Conservation (phyloP, 345 rosid species). For the Noccaea caerulescens region DNA sequence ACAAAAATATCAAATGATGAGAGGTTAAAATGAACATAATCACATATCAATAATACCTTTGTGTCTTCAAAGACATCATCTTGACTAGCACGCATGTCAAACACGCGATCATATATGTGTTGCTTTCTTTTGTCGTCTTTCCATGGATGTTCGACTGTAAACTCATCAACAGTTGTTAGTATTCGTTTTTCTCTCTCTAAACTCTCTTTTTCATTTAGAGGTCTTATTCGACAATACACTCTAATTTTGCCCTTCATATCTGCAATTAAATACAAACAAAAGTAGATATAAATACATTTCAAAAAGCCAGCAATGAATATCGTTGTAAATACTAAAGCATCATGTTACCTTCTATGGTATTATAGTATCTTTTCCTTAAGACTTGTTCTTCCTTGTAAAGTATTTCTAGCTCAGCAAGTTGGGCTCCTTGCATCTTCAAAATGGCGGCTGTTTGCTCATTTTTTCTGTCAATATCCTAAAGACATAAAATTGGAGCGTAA, state of each 20-base stretch:
- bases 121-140: conserved; percentile 90
- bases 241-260: conserved; percentile 98
- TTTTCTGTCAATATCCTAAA: conserved; percentile 92
- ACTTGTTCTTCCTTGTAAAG: conserved; percentile 93
- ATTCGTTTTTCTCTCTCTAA: conserved; percentile 57
- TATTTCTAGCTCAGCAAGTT: conserved; percentile 83
- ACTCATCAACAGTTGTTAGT: conserved; percentile 68
- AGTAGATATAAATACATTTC: background rate
- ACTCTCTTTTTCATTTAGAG: conserved; percentile 77
- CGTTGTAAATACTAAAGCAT: conserved; percentile 7
- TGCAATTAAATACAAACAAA: conserved; percentile 41
- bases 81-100: conserved; percentile 76
- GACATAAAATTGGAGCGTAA: conserved; percentile 25
- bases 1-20: conserved; percentile 27
- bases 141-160: conserved; percentile 93
- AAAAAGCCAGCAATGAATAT: background rate
- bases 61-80: conserved; percentile 93
- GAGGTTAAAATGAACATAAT: background rate
- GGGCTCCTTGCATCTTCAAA: conserved; percentile 92
- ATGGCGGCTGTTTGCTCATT: conserved; percentile 97
- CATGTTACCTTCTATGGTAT: conserved; percentile 84
- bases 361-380: conserved; percentile 82
- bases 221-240: conserved; percentile 89
- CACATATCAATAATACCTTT: conserved; percentile 53
- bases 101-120: conserved; percentile 90